Percentiles rank a stretch among this genome's conserved stretches.
phyloP scores from a whole-genome alignment of 768 basidiomycete genomes.

The Pleurotus giganteus region DNA sequence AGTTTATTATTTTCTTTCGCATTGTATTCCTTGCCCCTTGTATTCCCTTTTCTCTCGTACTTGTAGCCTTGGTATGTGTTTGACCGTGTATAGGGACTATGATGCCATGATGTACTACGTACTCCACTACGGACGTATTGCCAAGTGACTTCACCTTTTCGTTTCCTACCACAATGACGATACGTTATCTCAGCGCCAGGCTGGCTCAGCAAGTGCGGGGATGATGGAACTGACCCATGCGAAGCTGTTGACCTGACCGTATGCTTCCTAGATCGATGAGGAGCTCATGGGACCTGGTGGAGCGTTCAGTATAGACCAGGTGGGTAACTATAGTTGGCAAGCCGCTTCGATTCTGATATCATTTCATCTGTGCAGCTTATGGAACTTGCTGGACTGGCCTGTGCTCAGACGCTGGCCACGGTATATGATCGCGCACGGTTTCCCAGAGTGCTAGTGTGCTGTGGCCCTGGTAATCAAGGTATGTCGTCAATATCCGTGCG shows the following conservation, averaged over 20 bases:
- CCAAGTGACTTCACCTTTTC: neutral
- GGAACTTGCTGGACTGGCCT: constrained; percentile 94
- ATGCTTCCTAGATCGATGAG: constrained; percentile 74
- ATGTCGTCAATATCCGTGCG: no score
- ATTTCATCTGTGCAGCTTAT: constrained; percentile 58
- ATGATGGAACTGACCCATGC: neutral
- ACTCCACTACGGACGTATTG: no score
- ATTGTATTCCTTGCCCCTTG: constrained; percentile 2
- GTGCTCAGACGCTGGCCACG: constrained; percentile 84
- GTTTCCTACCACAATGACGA: constrained; percentile 35
- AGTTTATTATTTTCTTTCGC: constrained; percentile 8
- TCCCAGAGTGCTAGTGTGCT: constrained; percentile 86
- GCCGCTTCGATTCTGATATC: neutral
- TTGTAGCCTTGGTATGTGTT: neutral
- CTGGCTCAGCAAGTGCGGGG: constrained; percentile 70
- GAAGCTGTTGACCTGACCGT: neutral
- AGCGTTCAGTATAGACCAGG: constrained; percentile 95
- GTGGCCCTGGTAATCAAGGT: constrained; percentile 96
- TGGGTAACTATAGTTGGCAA: constrained; percentile 19
- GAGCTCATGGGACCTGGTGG: constrained; percentile 88
- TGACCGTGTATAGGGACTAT: neutral
- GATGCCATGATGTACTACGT: neutral
- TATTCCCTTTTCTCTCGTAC: neutral
- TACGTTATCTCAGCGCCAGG: constrained; percentile 67
- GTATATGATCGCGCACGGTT: constrained; percentile 69